These are phyloP conservation scores for Wallacemonas sp. DNA, from an alignment of 208 protist species.

Conservation along the genomic window DNA sequence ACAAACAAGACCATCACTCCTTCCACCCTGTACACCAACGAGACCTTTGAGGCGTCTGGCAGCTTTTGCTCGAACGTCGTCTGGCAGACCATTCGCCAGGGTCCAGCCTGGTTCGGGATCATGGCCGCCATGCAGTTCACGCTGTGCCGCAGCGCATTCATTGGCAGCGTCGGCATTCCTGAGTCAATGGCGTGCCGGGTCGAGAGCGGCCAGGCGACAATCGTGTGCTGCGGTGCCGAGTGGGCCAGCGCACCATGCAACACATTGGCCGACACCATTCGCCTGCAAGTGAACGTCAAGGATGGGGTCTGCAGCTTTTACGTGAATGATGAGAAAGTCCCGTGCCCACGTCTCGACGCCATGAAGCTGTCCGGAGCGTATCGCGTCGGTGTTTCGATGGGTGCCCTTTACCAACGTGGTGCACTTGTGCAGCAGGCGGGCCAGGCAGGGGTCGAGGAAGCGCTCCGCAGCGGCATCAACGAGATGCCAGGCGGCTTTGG, in stretches of 20 bases:
- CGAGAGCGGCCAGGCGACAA: neutral
- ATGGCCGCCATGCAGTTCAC: neutral
- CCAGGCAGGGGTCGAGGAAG: neutral
- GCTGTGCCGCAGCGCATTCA: neutral
- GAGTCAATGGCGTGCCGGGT: neutral
- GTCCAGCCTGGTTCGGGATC: no score
- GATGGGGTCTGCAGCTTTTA: no score
- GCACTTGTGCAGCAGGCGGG: neutral
- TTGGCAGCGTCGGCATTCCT: neutral
- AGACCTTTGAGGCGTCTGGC: neutral
- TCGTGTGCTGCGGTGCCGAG: neutral
- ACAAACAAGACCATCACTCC: neutral
- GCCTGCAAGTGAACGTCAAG: neutral
- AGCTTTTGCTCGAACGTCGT: neutral
- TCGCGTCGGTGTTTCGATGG: neutral
- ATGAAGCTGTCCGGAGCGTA: no score
- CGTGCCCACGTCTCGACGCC: no score
- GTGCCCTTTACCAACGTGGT: neutral
- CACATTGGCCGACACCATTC: neutral
- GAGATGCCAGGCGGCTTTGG: constrained; percentile 11
- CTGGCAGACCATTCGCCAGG: neutral
- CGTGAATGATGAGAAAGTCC: no score
- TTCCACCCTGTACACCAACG: neutral
- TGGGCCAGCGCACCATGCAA: neutral
- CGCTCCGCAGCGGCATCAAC: neutral